Evolutionary conservation across 2,329 filamentous ascomycete genomes (phyloP).

Genomic region (Botrytis pseudocinerea): DNA sequence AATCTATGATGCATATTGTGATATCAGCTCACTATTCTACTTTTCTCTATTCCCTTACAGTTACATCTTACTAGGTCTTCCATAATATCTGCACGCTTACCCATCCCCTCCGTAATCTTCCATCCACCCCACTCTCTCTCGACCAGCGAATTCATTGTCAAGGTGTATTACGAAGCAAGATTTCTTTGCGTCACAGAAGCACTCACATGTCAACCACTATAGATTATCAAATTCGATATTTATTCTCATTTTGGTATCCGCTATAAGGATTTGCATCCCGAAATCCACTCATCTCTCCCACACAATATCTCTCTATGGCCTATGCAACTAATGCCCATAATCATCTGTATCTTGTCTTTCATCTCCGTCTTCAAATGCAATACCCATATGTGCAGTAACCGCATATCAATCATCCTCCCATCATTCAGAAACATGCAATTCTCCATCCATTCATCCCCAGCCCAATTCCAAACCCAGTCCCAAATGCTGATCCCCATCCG

Average conservation of each 20-base stretch:
- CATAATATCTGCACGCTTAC: not conserved
- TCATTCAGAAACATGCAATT: slow-evolving; percentile 4
- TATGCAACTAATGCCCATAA: not conserved
- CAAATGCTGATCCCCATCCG: not conserved
- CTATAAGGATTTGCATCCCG: not conserved
- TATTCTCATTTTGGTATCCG: not conserved
- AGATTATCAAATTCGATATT: not conserved
- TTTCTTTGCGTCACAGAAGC: not conserved
- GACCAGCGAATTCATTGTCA: not conserved
- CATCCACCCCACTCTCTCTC: not conserved
- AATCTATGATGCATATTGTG: not conserved
- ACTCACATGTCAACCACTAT: not conserved
- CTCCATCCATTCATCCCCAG: not conserved
- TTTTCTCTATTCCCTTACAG: not conserved
- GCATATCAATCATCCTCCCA: not conserved
- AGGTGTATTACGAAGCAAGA: not conserved
- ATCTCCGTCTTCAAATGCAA: not conserved
- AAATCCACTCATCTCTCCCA: not conserved
- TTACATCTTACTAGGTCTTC: not conserved
- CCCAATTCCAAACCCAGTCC: not conserved
- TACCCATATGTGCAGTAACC: slow-evolving; percentile 6
- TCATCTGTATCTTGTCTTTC: not conserved
- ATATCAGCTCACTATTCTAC: not conserved
- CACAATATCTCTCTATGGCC: not conserved
- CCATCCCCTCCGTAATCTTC: not conserved